These are phyloP conservation scores for Singerocomus inundabilis DNA, from an alignment of 1,284 basidiomycete species.

Conservation along the genomic window DNA sequence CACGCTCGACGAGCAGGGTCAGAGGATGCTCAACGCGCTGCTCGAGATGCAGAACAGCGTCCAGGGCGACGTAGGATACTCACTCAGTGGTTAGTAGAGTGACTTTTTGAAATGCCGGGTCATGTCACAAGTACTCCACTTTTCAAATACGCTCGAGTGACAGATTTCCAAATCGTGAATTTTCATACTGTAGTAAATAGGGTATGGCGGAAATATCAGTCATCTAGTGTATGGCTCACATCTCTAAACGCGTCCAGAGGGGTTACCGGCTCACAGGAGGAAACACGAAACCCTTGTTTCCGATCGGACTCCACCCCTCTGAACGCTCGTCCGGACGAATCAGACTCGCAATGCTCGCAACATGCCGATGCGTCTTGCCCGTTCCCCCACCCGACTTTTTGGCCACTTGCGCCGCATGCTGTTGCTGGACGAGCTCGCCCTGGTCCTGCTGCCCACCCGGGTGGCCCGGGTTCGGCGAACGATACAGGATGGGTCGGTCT, in stretches of 20 bases:
- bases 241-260: not conserved
- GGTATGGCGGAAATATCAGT: too few species aligned
- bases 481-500: conserved; percentile 60
- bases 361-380: conserved; percentile 60
- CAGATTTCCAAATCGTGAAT: too few species aligned
- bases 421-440: conserved; percentile 18
- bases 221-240: too few species aligned
- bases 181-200: too few species aligned
- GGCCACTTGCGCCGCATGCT: conserved; percentile 28
- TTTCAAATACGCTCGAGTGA: too few species aligned
- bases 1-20: conserved; percentile 45
- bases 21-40: conserved; percentile 61
- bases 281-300: conserved; percentile 42
- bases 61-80: conserved; percentile 49
- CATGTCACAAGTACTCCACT: too few species aligned
- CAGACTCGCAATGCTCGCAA: conserved; percentile 77
- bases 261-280: conserved; percentile 33
- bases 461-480: conserved; percentile 52
- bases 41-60: conserved; percentile 53
- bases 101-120: too few species aligned
- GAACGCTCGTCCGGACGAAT: conserved; percentile 71
- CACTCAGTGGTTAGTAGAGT: conserved; percentile 34
- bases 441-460: conserved; percentile 1
- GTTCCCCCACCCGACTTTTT: conserved; percentile 13
- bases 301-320: conserved; percentile 77